Evolutionary conservation across 495 filamentous ascomycete species (phyloP).

Genomic region (Talaromyces stipitatus): DNA sequence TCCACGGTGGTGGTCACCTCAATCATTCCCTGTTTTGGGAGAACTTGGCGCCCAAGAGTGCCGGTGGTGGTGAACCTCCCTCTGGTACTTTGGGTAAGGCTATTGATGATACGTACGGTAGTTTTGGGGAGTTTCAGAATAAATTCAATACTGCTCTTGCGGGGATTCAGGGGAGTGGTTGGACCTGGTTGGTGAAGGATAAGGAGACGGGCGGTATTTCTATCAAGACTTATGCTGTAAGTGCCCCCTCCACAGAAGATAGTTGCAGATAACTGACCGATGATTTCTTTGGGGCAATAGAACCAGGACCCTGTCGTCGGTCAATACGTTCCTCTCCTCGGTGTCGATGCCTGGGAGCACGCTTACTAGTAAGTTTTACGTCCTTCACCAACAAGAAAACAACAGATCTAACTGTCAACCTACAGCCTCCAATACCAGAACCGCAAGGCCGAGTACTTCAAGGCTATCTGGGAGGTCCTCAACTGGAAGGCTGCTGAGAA

Average conservation of each 20-base stretch:
- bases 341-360: slow-evolving; percentile 98
- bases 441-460: slow-evolving; percentile 97
- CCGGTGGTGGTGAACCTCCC: slow-evolving; percentile 69
- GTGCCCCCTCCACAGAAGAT: slow-evolving; percentile 10
- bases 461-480: slow-evolving; percentile 92
- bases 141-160: slow-evolving; percentile 73
- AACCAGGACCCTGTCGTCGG: slow-evolving; percentile 93
- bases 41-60: slow-evolving; percentile 70
- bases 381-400: neutral
- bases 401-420: slow-evolving; percentile 26
- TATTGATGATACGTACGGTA: slow-evolving; percentile 72
- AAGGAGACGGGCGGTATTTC: slow-evolving; percentile 62
- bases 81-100: slow-evolving; percentile 55
- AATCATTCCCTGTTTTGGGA: slow-evolving; percentile 94
- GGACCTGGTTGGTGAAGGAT: slow-evolving; percentile 92
- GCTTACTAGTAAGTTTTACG: slow-evolving; percentile 54
- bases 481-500: slow-evolving; percentile 96
- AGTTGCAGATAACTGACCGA: neutral
- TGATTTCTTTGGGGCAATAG: slow-evolving; percentile 17
- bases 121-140: slow-evolving; percentile 63
- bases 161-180: slow-evolving; percentile 88
- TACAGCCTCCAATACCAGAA: slow-evolving; percentile 89
- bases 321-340: slow-evolving; percentile 77
- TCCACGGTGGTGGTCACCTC: slow-evolving; percentile 90
- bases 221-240: slow-evolving; percentile 69